Evolutionary conservation across 225 moss, liverwort and hornwort genomes (phyloP), one percentile per base, ranked within the genome.

Genomic region (Marchantia paleacea): DNA sequence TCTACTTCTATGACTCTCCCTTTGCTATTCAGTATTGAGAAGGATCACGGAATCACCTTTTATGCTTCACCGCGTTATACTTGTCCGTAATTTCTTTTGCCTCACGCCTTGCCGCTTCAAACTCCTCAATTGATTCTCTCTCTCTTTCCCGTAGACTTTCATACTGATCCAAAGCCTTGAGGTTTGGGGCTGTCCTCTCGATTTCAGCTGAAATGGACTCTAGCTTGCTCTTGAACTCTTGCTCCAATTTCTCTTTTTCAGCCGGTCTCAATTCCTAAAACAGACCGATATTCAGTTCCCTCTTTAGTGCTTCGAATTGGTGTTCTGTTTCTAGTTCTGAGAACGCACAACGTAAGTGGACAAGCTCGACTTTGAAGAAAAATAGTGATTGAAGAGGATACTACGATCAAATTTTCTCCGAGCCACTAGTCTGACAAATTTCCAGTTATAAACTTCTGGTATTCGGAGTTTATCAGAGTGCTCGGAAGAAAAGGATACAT

Each of bases 101-200:
- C 77, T 93, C 95, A 74, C 84, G 92, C 83, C 97, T 89, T 12
- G 95, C 97, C 63, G 88, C 84, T 82, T 99, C 97, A 81, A 99
- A 99, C 81, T 95, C 97, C 79, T 95, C 97, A 81, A 95, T 91
- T 20, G 90, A 89, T 86, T 95, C 95, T 81, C 88, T 91, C 81
- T 99, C 97, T 82, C 88, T 99, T 79, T 91, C 97, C 12, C 88
- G 85, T 26, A 99, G 87, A 80, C 91, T 93, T 76, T 95, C 97
- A 68, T 99, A 99, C 67, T 99, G 97, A 95, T 99, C 97, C 81
- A 99, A 87, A 47, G 97, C 97, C 85, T 99, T 95, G 55, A 99
- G 86, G 74, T 95, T 99, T 28, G 97, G 97, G 79, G 95, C 97
- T 79, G 93, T 99, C 76, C 86, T 82, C 79, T 89, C 99, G 81